Evolutionary conservation across 305 asterid genomes (phyloP), one percentile per base, ranked within the genome.

Genomic region (Coffea humblotiana): DNA sequence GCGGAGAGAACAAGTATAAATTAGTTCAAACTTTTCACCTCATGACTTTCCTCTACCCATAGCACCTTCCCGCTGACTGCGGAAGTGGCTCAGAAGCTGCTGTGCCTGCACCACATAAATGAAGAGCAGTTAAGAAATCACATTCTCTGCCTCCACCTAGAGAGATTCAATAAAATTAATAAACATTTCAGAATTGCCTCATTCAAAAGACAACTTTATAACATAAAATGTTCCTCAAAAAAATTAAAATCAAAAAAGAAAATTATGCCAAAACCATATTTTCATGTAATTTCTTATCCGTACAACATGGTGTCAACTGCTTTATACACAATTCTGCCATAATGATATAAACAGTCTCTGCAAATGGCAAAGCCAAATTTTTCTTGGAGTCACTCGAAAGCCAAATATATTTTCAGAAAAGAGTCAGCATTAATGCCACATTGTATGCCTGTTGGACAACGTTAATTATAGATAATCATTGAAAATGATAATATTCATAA

Each of bases 71-170:
- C 97, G 92, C 85, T 92, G 94, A 81, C 84, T 91, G 54, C 98
- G 98, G 83, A 94, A 94, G 85, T 91, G 97, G 83, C 96, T 88
- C 48, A 94, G 94, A 83, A 94, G 97, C 69, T 94, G 97, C 77
- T 92, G 98, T 43, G 97, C 97, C 97, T 92, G 91, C 79, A 79
- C 76, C 71, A 75, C 51, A 4, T 76, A 51, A 70, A 84, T 8
- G 76, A 13, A 65, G 79, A 81, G 25, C 8, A 23, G 52, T 12
- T 3, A 83, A 72, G 29, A 32, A 43, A 37, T 79, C 29, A 76
- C 40, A 10, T 72, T 69, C 71, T 37, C 35, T 25, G 12, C 71
- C 64, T 23, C n/a, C 40, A 40, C 48, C 72, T 6, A 12, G 18
- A 40, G 54, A 68, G 15, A 68, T 67, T 77, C 74, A 18, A 11